phyloP scores from a whole-genome alignment of 75 land plant genomes.

The Pinus albicaulis region DNA sequence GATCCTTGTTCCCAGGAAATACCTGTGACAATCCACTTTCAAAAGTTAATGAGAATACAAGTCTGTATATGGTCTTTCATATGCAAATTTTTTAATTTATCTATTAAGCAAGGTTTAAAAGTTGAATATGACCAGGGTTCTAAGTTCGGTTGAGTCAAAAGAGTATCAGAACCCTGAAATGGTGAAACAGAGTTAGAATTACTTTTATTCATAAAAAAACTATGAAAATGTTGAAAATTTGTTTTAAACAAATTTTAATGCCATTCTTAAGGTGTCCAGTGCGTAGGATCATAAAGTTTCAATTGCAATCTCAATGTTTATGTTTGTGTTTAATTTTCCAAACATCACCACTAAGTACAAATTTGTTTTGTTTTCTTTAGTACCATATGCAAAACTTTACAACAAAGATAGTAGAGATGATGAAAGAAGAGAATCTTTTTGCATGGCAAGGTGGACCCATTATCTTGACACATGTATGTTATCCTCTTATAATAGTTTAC shows the following conservation, averaged over 20 bases:
- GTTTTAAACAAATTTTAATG: no score
- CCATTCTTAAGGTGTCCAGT: no score
- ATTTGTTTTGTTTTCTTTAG: conserved; percentile 26
- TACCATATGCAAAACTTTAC: conserved; percentile 64
- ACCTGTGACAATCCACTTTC: no score
- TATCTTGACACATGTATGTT: conserved; percentile 72
- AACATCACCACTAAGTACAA: not conserved
- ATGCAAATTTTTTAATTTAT: no score
- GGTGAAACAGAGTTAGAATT: not conserved
- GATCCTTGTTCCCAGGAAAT: no score
- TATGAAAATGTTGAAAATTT: no score
- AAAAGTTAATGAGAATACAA: not conserved
- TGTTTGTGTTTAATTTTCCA: no score
- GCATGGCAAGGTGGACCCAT: conserved; percentile 93
- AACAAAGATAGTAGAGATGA: conserved; percentile 65
- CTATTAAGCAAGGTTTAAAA: no score
- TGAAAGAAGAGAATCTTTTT: conserved; percentile 68
- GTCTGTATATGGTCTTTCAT: not conserved
- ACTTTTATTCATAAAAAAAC: not conserved
- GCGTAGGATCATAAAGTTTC: no score
- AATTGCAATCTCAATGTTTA: no score
- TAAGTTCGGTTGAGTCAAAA: no score
- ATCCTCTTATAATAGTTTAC: not conserved
- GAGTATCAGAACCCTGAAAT: not conserved
- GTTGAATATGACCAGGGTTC: no score